Evolutionary conservation across 2,329 filamentous ascomycete species (phyloP).

Genomic region (Colletotrichum lupini): DNA sequence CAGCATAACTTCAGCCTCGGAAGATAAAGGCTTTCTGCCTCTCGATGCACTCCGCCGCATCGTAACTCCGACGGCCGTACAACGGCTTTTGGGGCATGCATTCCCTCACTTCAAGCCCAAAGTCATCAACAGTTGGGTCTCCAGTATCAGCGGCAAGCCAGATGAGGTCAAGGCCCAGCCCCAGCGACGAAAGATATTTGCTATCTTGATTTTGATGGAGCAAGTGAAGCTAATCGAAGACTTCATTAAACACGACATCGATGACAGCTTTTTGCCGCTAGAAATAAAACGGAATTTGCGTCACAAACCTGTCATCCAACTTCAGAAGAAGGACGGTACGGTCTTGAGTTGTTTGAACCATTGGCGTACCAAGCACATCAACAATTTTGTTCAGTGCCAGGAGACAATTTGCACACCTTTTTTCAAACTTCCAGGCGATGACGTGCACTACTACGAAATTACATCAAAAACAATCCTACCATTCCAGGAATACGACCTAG

Average conservation of each 20-base stretch:
- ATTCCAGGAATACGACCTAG: not conserved
- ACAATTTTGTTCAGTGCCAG: not conserved
- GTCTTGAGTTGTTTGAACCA: not conserved
- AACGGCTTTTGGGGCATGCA: not conserved
- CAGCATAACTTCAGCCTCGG: not conserved
- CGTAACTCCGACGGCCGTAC: not conserved
- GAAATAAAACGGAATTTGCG: not conserved
- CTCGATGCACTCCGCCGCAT: not conserved
- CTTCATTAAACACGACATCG: not conserved
- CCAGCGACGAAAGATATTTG: not conserved
- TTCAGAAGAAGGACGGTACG: not conserved
- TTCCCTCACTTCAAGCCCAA: not conserved
- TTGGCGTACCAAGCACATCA: not conserved
- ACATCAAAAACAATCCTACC: not conserved
- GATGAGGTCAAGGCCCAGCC: not conserved
- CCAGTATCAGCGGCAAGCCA: not conserved
- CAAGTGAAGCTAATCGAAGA: slow-evolving; percentile 42
- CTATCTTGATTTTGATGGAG: slow-evolving; percentile 38
- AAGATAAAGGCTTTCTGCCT: not conserved
- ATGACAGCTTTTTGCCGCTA: not conserved
- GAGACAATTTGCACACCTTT: not conserved
- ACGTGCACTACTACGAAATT: not conserved
- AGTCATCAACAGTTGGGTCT: not conserved
- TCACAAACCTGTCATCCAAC: not conserved
- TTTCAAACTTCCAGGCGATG: not conserved